Evolutionary conservation across 257 asterid genomes (phyloP), one percentile per base, ranked within the genome.

Genomic region (Lithospermum erythrorhizon): DNA sequence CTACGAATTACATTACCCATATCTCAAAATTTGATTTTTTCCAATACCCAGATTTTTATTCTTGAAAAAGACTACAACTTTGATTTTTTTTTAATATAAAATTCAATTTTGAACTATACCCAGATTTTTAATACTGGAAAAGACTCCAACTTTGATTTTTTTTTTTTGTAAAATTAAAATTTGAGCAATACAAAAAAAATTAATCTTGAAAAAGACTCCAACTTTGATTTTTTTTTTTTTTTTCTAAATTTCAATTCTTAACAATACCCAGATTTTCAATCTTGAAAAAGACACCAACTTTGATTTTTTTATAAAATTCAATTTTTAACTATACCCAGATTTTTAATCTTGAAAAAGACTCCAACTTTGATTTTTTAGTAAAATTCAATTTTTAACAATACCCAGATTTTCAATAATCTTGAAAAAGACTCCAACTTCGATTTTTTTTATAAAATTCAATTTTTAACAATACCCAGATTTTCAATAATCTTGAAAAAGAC

Each of bases 1-100:
- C 83, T 93, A 65, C 99, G 83, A 45, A 78, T 81, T 11, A 35
- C 76, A 65, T 86, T 93, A 64, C 99, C 99, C 99, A 93, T 93
- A 32, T 72, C 68, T 22, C 15, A 21, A 63, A 61, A 60, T 55
- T n/a, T n/a, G n/a, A n/a, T n/a, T n/a, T n/a, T n/a, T n/a, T n/a
- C n/a, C n/a, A n/a, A n/a, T n/a, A n/a, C n/a, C n/a, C n/a, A n/a
- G n/a, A n/a, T n/a, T n/a, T n/a, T n/a, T n/a, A n/a, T n/a, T n/a
- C n/a, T n/a, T n/a, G n/a, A n/a, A n/a, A n/a, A n/a, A n/a, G n/a
- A n/a, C n/a, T n/a, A n/a, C n/a, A n/a, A n/a, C n/a, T n/a, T n/a
- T n/a, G n/a, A n/a, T n/a, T n/a, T n/a, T n/a, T n/a, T n/a, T n/a
- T n/a, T n/a, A n/a, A n/a, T n/a, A n/a, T n/a, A n/a, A n/a, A n/a